phyloP scores from a whole-genome alignment of 768 basidiomycete genomes.

The Boletus pseudo-olivaceus region DNA sequence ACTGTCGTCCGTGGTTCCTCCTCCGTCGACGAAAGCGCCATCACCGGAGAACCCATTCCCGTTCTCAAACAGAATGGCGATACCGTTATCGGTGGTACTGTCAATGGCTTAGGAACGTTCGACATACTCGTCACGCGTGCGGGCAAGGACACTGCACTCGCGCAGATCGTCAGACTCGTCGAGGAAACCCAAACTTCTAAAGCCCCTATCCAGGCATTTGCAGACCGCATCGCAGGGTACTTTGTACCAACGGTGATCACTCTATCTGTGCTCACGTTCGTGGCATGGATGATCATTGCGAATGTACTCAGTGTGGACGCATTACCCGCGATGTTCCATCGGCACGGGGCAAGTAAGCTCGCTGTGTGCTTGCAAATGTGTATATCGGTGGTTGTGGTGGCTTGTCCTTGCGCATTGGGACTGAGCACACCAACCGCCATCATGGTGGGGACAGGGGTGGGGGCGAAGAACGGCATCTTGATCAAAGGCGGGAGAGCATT shows the following conservation, averaged over 20 bases:
- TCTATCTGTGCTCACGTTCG: constrained; percentile 77
- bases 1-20: constrained; percentile 83
- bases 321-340: constrained; percentile 83
- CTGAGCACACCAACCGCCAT: constrained; percentile 96
- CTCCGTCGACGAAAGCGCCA: constrained; percentile 91
- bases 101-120: constrained; percentile 96
- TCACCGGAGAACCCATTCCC: constrained; percentile 92
- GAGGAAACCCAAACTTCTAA: constrained; percentile 98
- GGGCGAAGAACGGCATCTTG: constrained; percentile 93
- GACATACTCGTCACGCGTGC: constrained; percentile 95
- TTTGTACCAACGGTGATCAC: constrained; percentile 92
- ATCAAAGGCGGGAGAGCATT: constrained; percentile 97
- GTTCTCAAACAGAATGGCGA: constrained; percentile 83
- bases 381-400: constrained; percentile 96
- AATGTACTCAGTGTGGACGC: constrained; percentile 48
- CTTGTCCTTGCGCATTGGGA: constrained; percentile 96
- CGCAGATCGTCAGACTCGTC: constrained; percentile 95
- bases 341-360: constrained; percentile 78
- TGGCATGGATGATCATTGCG: constrained; percentile 77
- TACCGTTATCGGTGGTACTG: constrained; percentile 90
- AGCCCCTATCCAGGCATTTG: constrained; percentile 96
- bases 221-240: constrained; percentile 89
- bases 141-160: constrained; percentile 92
- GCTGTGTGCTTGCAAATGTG: constrained; percentile 95
- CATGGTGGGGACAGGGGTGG: constrained; percentile 98